Evolutionary conservation across 208 protist species (phyloP).

Genomic region (Endotrypanum monterogeii): DNA sequence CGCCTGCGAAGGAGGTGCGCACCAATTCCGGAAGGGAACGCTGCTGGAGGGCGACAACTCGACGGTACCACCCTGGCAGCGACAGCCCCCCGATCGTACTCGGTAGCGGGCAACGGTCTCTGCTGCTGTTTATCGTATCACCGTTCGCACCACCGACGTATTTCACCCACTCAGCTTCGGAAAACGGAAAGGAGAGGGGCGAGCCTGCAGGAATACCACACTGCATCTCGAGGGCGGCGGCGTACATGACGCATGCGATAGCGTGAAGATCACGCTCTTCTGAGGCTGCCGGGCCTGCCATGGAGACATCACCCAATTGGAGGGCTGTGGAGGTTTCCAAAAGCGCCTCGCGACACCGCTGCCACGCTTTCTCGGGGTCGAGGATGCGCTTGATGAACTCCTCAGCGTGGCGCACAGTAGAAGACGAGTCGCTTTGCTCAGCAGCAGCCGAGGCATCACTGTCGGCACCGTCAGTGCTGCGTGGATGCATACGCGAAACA

Average conservation of each 20-base stretch:
- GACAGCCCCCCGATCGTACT: slow-evolving; percentile 1
- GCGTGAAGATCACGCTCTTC: slow-evolving; percentile 15
- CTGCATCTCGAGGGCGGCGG: slow-evolving; percentile 7
- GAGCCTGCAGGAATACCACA: slow-evolving; percentile 8
- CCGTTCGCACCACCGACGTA: background rate
- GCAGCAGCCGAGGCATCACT: background rate
- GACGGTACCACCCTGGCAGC: slow-evolving; percentile 14
- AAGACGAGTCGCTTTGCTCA: background rate
- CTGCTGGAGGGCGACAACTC: slow-evolving; percentile 32
- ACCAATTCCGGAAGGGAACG: slow-evolving; percentile 37
- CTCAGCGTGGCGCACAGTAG: background rate
- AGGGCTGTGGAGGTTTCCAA: background rate
- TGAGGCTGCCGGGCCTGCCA: background rate
- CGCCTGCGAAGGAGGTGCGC: slow-evolving; percentile 21
- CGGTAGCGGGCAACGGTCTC: background rate
- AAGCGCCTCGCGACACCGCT: slow-evolving; percentile 24
- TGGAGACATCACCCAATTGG: background rate
- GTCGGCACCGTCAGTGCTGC: background rate
- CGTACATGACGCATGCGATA: slow-evolving; percentile 8
- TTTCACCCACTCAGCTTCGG: slow-evolving; percentile 17
- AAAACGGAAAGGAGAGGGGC: slow-evolving; percentile 6
- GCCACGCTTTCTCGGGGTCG: background rate
- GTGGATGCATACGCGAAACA: background rate
- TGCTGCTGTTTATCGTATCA: background rate
- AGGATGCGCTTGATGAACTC: background rate